Evolutionary conservation across 306 rosid genomes (phyloP).

Genomic region (Ziziphus jujuba): DNA sequence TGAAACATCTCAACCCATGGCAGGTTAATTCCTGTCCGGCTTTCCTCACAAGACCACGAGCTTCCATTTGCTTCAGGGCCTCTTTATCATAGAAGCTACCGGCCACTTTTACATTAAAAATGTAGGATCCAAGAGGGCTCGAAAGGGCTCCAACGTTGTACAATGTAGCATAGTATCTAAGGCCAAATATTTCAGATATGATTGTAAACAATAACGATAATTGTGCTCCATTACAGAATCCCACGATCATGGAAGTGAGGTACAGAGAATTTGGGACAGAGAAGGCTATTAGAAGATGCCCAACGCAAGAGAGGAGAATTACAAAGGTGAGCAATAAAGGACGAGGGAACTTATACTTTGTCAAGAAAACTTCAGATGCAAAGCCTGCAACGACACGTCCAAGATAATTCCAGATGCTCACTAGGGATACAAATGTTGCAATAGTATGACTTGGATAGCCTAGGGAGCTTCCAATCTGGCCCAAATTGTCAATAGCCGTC

Average conservation of each 20-base stretch:
- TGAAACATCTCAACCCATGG: slow-evolving; percentile 10
- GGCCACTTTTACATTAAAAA: slow-evolving; percentile 9
- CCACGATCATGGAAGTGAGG: slow-evolving; percentile 4
- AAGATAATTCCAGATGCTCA: slow-evolving; percentile 21
- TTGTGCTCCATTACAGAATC: slow-evolving; percentile 19
- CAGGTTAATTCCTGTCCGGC: slow-evolving; percentile 11
- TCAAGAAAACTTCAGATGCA: slow-evolving; percentile 5
- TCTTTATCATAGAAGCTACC: slow-evolving; percentile 11
- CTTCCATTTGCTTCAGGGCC: slow-evolving; percentile 9
- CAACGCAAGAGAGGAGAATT: slow-evolving; percentile 14
- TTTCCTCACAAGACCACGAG: slow-evolving; percentile 13
- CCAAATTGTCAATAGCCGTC: slow-evolving; percentile 18
- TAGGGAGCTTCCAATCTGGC: slow-evolving; percentile 11
- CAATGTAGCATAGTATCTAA: slow-evolving; percentile 21
- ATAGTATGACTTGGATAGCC: slow-evolving; percentile 6
- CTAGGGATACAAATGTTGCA: slow-evolving; percentile 4
- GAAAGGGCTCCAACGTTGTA: slow-evolving; percentile 11
- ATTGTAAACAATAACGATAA: slow-evolving; percentile 6
- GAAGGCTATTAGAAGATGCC: slow-evolving; percentile 19
- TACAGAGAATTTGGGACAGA: background rate
- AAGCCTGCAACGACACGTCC: slow-evolving; percentile 20
- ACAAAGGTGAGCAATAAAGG: slow-evolving; percentile 13
- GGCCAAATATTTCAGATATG: slow-evolving; percentile 25
- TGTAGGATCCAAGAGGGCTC: slow-evolving; percentile 14
- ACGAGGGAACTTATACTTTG: slow-evolving; percentile 15